Conservation (phyloP, 1,284 basidiomycete genomes). For the Ustilago sp. region DNA sequence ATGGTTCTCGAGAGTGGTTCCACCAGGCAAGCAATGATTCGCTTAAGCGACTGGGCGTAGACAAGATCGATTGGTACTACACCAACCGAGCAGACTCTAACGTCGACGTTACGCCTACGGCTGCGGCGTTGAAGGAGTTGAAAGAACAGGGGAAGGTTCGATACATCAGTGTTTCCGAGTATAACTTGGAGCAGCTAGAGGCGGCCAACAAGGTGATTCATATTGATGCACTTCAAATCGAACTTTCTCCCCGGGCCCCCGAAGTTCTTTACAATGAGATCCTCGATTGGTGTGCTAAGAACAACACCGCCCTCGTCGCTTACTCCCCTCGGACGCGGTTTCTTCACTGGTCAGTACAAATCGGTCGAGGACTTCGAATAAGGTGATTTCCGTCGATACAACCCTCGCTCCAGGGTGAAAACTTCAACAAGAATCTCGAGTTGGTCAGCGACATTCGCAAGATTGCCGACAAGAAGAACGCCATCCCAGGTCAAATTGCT, state of each 20-base stretch:
- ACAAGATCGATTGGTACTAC: conserved; percentile 71
- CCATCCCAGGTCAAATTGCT: conserved; percentile 56
- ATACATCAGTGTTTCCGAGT: conserved; percentile 78
- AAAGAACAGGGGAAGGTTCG: conserved; percentile 78
- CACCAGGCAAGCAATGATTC: conserved; percentile 67
- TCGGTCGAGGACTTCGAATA: conserved; percentile 40
- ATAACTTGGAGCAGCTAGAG: conserved; percentile 56
- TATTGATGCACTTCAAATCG: conserved; percentile 71
- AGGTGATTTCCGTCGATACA: conserved; percentile 52
- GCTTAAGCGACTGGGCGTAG: conserved; percentile 66
- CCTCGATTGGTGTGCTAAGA: conserved; percentile 52
- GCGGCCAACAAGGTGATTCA: conserved; percentile 64
- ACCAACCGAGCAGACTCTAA: conserved; percentile 71
- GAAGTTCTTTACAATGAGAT: conserved; percentile 59
- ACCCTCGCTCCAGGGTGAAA: conserved; percentile 49
- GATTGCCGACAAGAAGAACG: conserved; percentile 52
- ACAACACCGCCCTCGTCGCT: conserved; percentile 45
- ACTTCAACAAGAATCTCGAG: conserved; percentile 55
- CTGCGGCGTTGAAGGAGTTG: conserved; percentile 79
- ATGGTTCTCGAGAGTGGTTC: conserved; percentile 63
- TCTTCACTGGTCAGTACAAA: conserved; percentile 54
- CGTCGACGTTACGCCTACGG: conserved; percentile 78
- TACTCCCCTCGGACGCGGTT: conserved; percentile 54
- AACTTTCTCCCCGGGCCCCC: conserved; percentile 72
- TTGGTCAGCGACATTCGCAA: conserved; percentile 46